Conservation (phyloP, 169 alveolate genomes). For the Plasmodium reichenowi region DNA sequence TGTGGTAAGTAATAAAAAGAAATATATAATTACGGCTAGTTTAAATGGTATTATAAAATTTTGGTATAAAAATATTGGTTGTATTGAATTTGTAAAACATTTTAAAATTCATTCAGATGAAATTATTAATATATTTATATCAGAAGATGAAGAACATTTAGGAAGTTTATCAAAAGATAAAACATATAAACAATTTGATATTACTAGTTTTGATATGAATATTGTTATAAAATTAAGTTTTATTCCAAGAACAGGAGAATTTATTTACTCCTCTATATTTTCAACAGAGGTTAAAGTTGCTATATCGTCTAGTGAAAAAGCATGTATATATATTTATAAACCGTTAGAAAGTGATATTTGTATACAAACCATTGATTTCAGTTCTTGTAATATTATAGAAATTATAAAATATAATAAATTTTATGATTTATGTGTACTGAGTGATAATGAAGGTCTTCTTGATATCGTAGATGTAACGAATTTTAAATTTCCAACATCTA, state of each 20-base stretch:
- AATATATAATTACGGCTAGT: slow-evolving; percentile 95
- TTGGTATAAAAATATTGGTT: slow-evolving; percentile 96
- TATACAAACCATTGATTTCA: slow-evolving; percentile 27
- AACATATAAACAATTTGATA: slow-evolving; percentile 87
- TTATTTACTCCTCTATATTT: slow-evolving; percentile 29
- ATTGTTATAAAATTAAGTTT: slow-evolving; percentile 78
- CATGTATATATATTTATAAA: slow-evolving; percentile 45
- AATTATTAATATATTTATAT: slow-evolving; percentile 81
- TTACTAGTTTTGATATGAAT: slow-evolving; percentile 85
- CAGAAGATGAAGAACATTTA: slow-evolving; percentile 86
- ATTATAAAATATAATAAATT: slow-evolving; percentile 79
- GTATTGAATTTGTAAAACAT: slow-evolving; percentile 97
- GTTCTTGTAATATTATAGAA: slow-evolving; percentile 72
- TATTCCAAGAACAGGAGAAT: slow-evolving; percentile 50
- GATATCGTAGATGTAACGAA: slow-evolving; percentile 88
- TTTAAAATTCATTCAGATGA: slow-evolving; percentile 95
- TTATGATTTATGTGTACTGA: slow-evolving; percentile 82
- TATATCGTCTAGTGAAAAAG: slow-evolving; percentile 62
- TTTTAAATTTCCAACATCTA: slow-evolving; percentile 82
- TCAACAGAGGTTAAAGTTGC: slow-evolving; percentile 32
- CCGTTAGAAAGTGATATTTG: slow-evolving; percentile 66
- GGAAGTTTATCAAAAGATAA: slow-evolving; percentile 89
- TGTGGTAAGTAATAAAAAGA: slow-evolving; percentile 89
- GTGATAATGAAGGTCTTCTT: slow-evolving; percentile 87
- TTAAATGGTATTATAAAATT: slow-evolving; percentile 96